Evolutionary conservation across 768 basidiomycete species (phyloP).

Genomic region (Suillus ampliporus): DNA sequence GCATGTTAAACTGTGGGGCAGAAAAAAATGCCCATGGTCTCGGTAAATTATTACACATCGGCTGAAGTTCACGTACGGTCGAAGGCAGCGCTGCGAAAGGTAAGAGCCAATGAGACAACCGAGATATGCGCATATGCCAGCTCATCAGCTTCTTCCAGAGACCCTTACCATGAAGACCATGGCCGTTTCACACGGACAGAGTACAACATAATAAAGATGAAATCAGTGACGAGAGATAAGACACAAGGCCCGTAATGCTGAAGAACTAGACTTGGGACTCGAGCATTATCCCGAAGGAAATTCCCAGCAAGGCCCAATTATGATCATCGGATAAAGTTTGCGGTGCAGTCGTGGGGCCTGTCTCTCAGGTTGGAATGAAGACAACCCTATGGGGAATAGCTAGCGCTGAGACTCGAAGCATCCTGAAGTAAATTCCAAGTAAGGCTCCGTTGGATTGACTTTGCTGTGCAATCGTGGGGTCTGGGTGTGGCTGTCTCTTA

Average conservation of each 20-base stretch:
- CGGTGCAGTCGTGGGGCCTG: not conserved
- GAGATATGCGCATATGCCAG: slow-evolving; percentile 1
- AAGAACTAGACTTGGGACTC: not conserved
- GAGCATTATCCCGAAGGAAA: not conserved
- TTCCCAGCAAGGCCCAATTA: not conserved
- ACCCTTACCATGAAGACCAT: not conserved
- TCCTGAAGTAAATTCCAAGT: not conserved
- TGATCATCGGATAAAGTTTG: not conserved
- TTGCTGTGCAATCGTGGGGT: not conserved
- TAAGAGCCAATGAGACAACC: not conserved
- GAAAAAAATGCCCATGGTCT: not conserved
- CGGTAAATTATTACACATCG: not conserved
- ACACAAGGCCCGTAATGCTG: not conserved
- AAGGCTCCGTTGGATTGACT: not conserved
- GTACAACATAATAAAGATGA: slow-evolving; percentile 1
- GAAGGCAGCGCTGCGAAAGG: not conserved
- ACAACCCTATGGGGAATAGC: not conserved
- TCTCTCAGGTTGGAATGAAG: not conserved
- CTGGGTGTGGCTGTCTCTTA: not conserved
- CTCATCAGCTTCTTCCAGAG: not conserved
- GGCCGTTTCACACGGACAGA: not conserved
- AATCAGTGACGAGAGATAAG: not conserved
- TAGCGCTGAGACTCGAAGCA: not conserved
- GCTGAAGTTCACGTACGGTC: not conserved
- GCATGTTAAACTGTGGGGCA: not conserved